Evolutionary conservation across 2,329 filamentous ascomycete species (phyloP).

Genomic region (Lachnellula cervina): DNA sequence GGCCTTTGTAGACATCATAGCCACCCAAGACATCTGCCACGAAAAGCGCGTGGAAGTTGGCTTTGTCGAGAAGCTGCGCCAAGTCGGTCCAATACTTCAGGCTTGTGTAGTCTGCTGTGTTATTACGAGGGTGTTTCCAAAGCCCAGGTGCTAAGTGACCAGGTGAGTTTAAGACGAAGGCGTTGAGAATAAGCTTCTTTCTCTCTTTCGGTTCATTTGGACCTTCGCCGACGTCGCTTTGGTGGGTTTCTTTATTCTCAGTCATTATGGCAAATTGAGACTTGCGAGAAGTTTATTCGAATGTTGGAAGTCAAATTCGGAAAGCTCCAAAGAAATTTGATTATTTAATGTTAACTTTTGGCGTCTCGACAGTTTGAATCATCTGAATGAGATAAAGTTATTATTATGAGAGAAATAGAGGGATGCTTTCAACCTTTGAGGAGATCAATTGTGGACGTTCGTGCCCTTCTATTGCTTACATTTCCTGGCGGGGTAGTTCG

Average conservation of each 20-base stretch:
- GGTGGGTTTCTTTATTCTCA: neutral
- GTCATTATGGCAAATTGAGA: neutral
- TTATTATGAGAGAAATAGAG: too few species aligned
- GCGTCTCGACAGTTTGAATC: too few species aligned
- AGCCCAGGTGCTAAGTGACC: conserved; percentile 52
- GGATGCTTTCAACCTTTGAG: too few species aligned
- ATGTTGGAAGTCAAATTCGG: too few species aligned
- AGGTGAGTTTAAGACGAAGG: conserved; percentile 45
- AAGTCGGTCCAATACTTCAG: conserved; percentile 57
- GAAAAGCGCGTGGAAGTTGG: conserved; percentile 62
- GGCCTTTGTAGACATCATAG: conserved; percentile 65
- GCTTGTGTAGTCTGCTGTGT: conserved; percentile 56
- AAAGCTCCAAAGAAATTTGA: too few species aligned
- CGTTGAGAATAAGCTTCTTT: conserved; percentile 46
- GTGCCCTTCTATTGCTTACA: too few species aligned
- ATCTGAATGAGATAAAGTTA: too few species aligned
- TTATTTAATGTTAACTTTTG: too few species aligned
- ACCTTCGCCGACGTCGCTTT: neutral
- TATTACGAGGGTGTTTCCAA: conserved; percentile 61
- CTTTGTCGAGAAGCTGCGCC: conserved; percentile 54
- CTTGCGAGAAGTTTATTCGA: too few species aligned
- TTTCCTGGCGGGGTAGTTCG: too few species aligned
- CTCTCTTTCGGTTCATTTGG: conserved; percentile 11
- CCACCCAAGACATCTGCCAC: conserved; percentile 63
- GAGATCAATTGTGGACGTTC: too few species aligned